phyloP scores from a whole-genome alignment of 176 grass and related monocot genomes.

The Aechmea fasciata region DNA sequence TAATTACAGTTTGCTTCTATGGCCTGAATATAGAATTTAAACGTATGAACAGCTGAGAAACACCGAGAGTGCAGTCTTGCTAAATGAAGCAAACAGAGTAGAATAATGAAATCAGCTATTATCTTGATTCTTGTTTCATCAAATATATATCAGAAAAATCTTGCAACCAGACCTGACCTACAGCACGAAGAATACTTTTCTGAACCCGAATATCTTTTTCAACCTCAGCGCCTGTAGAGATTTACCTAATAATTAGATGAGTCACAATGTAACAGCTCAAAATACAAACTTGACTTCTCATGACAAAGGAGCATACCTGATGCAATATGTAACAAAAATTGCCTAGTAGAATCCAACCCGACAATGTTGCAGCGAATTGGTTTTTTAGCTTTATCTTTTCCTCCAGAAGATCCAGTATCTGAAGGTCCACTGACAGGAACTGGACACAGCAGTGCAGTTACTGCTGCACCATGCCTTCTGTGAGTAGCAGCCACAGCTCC shows the following conservation, averaged over 20 bases:
- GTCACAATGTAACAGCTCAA: constrained; percentile 15
- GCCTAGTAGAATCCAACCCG: constrained; percentile 67
- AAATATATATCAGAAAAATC: background rate
- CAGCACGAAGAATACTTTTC: constrained; percentile 65
- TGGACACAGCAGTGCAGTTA: constrained; percentile 74
- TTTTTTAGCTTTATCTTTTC: constrained; percentile 97
- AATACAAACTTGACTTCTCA: constrained; percentile 5
- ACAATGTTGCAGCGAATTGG: constrained; percentile 70
- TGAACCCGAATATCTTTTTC: constrained; percentile 72
- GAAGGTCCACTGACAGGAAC: constrained; percentile 75
- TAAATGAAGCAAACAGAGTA: too few species aligned
- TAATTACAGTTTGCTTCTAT: too few species aligned
- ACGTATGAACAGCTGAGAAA: too few species aligned
- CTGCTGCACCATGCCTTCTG: constrained; percentile 81
- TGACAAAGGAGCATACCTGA: constrained; percentile 43
- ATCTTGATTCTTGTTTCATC: background rate
- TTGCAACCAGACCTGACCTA: constrained; percentile 55
- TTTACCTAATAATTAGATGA: constrained; percentile 18
- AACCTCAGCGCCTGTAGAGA: constrained; percentile 60
- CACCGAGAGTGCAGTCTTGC: too few species aligned
- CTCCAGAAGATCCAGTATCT: constrained; percentile 59
- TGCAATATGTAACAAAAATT: constrained; percentile 84
- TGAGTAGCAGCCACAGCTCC: constrained; percentile 90
- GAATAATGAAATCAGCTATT: too few species aligned
- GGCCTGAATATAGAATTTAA: too few species aligned